Evolutionary conservation across 305 asterid species (phyloP), one percentile per base, ranked within the genome.

Genomic region (Lippia alba): DNA sequence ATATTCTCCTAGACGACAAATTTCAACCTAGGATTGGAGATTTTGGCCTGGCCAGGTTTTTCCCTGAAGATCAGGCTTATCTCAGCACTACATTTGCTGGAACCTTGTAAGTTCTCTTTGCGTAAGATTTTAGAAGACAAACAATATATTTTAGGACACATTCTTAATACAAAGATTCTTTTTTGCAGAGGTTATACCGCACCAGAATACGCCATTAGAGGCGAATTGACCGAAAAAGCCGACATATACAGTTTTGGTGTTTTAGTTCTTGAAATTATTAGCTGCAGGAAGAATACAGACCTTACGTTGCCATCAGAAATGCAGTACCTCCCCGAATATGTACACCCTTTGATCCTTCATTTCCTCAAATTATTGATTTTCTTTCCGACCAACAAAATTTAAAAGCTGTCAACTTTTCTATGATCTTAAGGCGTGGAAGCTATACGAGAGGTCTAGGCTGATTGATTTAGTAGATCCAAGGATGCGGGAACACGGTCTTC

Each of bases 61-160:
- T 91, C 76, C 97, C 96, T 3, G 97, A 90, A 74, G 96, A 86
- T 78, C 94, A 91, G 82, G 90, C 90, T 74, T 89, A 83, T 78
- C 94, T 91, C 81, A 89, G 97, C 88, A 89, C 96, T 16, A 75
- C 79, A 24, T 86, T 91, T 76, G 97, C 97, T 34, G 97, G 97
- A 85, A 91, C 96, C 68, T 77, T 91, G 96, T 89, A 75, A 81
- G 94, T 76, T 64, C 49, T 61, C 34, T 75, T 53, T 48, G 4
- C 64, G 5, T 12, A 41, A 34, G 17, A 55, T 54, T 24, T 60
- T 20, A 33, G 41, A 7, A 64, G 44, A 56, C 57, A 66, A 1
- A 46, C 46, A 64, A 64, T 45, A 56, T 24, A 56, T 16, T 32
- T 41, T 64, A 44, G 33, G 15, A 71, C 44, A 41, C 53, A 74